A percentile compares a stretch with the other conserved stretches of the same genome.
phyloP scores from a whole-genome alignment of 176 grass and related monocot species.

The Carex scoparia region DNA sequence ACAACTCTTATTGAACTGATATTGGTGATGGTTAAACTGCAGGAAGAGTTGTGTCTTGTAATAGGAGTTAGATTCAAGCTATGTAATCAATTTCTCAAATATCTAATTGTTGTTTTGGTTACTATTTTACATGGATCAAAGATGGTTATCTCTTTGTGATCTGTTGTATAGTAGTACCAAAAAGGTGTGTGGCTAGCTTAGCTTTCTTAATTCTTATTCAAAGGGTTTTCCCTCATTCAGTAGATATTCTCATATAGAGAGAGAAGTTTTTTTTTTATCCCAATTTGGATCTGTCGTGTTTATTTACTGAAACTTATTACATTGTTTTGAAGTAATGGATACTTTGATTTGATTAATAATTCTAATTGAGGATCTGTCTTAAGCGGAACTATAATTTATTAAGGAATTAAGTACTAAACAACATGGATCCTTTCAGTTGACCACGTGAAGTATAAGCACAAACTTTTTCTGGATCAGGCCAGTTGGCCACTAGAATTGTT shows the following conservation, averaged over 20 bases:
- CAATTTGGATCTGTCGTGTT: not conserved
- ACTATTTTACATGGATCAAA: not conserved
- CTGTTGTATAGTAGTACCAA: not conserved
- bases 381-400: not conserved
- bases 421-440: not conserved
- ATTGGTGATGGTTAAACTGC: not conserved
- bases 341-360: not conserved
- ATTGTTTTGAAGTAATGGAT: not conserved
- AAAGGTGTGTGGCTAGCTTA: not conserved
- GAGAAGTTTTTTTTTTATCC: not conserved
- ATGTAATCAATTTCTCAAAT: not conserved
- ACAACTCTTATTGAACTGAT: not conserved
- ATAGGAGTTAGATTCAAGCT: not conserved
- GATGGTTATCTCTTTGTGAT: not conserved
- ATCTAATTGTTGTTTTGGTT: not conserved
- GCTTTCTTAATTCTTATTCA: not conserved
- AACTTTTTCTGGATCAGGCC: too few species aligned
- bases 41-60: not conserved
- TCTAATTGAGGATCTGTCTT: not conserved
- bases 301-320: not conserved
- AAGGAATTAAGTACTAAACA: not conserved
- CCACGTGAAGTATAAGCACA: not conserved
- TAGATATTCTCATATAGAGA: constrained; percentile 3
- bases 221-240: not conserved
- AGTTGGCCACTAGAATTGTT: too few species aligned